phyloP scores from a whole-genome alignment of 2,329 filamentous ascomycete genomes.

The Didymella segeticola region DNA sequence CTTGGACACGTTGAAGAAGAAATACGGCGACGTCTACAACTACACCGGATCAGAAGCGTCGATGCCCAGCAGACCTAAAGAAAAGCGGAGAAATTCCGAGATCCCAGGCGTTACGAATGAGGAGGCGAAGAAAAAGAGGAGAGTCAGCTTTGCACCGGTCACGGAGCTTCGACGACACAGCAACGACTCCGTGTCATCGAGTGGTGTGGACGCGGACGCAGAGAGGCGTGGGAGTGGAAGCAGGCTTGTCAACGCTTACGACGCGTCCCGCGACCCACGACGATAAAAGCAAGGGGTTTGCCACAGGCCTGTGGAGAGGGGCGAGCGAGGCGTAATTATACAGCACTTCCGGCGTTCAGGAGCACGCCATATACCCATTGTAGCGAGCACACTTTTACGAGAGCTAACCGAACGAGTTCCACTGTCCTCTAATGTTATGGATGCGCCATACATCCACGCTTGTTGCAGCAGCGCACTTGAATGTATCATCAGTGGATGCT shows the following conservation, averaged over 20 bases:
- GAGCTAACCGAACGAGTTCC: too few relatives aligned
- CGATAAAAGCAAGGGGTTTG: not conserved
- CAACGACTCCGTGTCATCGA: not conserved
- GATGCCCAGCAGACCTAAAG: not conserved
- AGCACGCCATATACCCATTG: not conserved
- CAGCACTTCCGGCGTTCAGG: not conserved
- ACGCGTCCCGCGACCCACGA: slow-evolving; percentile 8
- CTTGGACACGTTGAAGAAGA: not conserved
- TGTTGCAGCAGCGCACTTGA: too few relatives aligned
- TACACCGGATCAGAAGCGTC: too few relatives aligned
- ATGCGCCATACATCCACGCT: too few relatives aligned
- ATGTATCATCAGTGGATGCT: too few relatives aligned
- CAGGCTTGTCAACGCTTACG: not conserved
- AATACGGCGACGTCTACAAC: slow-evolving; percentile 2
- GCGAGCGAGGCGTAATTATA: too few relatives aligned
- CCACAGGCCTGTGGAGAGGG: too few relatives aligned
- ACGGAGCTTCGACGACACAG: not conserved
- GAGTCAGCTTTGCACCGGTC: not conserved
- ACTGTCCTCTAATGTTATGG: too few relatives aligned
- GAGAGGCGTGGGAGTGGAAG: not conserved
- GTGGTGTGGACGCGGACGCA: not conserved
- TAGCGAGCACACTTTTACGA: too few relatives aligned
- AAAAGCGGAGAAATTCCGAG: not conserved
- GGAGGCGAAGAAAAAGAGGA: not conserved
- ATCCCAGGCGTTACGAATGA: not conserved